These are phyloP conservation scores for Cyberlindnera saturnus DNA, from an alignment of 805 yeast genomes.

Conservation along the genomic window DNA sequence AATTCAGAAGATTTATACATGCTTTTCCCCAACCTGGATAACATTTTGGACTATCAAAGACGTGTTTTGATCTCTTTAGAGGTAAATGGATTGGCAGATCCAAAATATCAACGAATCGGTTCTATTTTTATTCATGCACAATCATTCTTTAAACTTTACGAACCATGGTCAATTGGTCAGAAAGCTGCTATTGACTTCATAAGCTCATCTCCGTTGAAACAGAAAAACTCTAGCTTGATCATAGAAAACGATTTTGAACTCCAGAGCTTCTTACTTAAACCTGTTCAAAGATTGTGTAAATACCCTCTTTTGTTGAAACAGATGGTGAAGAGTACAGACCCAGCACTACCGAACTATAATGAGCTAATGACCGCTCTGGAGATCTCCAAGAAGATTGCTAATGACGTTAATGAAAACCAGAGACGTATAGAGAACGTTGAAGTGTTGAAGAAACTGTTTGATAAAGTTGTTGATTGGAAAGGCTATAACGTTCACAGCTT, in stretches of 20 bases:
- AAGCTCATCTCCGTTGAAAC: conserved; percentile 47
- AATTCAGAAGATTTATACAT: conserved; percentile 74
- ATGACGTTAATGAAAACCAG: conserved; percentile 88
- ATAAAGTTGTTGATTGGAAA: conserved; percentile 85
- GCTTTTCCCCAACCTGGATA: conserved; percentile 79
- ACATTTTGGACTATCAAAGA: conserved; percentile 87
- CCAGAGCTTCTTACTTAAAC: conserved; percentile 85
- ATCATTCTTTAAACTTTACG: conserved; percentile 80
- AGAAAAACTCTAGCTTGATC: conserved; percentile 47
- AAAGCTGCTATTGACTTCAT: conserved; percentile 81
- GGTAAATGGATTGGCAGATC: conserved; percentile 72
- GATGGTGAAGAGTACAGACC: conserved; percentile 59
- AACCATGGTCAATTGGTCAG: conserved; percentile 92
- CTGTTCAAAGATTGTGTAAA: conserved; percentile 93
- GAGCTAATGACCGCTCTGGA: conserved; percentile 69
- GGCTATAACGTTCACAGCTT: conserved; percentile 75
- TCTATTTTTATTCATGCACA: conserved; percentile 83
- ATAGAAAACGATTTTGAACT: conserved; percentile 85
- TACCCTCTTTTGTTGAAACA: conserved; percentile 82
- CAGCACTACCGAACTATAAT: conserved; percentile 44
- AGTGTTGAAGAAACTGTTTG: conserved; percentile 58
- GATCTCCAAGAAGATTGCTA: conserved; percentile 78
- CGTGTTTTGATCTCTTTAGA: conserved; percentile 84
- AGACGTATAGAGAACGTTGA: conserved; percentile 83
- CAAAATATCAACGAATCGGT: conserved; percentile 78